Evolutionary conservation across 31 red algal species (phyloP).

Genomic region (Endocladia muricata): DNA sequence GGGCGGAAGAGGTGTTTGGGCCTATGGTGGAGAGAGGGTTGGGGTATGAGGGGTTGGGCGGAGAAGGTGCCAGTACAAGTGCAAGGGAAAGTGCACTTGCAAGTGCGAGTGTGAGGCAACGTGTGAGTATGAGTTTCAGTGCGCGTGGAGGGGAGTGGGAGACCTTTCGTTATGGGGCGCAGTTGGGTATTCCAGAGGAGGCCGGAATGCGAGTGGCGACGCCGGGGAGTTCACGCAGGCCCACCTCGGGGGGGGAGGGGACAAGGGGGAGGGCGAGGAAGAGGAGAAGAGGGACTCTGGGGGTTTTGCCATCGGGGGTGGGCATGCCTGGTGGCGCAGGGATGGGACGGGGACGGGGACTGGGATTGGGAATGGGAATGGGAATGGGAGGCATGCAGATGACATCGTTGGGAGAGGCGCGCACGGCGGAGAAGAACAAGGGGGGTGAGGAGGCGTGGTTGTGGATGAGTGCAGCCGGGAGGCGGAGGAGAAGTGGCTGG

Average conservation of each 20-base stretch:
- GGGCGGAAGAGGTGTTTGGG: too few species aligned
- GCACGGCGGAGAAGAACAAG: not conserved
- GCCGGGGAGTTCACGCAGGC: not conserved
- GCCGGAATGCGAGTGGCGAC: not conserved
- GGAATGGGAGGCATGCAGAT: not conserved
- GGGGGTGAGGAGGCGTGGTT: not conserved
- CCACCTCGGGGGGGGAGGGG: not conserved
- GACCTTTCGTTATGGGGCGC: not conserved
- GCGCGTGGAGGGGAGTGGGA: not conserved
- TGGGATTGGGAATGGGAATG: too few species aligned
- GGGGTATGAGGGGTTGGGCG: too few species aligned
- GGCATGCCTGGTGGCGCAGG: too few species aligned
- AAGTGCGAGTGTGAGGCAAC: too few species aligned
- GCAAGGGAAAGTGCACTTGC: too few species aligned
- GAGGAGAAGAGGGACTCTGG: not conserved
- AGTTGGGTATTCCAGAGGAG: not conserved
- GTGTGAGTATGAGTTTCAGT: not conserved
- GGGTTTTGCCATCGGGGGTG: not conserved
- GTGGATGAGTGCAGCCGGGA: not conserved
- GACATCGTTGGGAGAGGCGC: not conserved
- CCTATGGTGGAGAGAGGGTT: too few species aligned
- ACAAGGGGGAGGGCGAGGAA: not conserved
- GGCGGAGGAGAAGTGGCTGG: not conserved
- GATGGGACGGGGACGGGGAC: not conserved
- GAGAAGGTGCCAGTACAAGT: too few species aligned